Conservation (phyloP, 208 protist species). For the Acanthamoeba polyphaga region DNA sequence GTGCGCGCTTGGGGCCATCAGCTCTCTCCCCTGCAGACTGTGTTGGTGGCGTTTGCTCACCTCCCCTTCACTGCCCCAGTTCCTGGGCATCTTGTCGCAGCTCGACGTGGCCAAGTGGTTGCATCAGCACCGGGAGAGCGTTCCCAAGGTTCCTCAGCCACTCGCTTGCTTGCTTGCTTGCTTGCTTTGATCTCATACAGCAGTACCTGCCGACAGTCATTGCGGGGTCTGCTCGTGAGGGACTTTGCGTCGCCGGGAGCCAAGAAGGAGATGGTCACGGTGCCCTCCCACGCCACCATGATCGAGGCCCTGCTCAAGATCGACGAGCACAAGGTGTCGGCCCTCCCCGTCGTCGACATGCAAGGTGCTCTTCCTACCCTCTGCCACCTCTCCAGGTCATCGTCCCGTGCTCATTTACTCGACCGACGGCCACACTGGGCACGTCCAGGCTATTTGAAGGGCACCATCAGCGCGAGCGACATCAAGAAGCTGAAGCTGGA, state of each 20-base stretch:
- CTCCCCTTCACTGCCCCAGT: background rate
- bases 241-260: background rate
- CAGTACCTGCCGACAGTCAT: background rate
- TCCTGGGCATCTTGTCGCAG: slow-evolving; percentile 8
- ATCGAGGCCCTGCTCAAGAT: slow-evolving; percentile 23
- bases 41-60: background rate
- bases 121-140: background rate
- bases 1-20: background rate
- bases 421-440: background rate
- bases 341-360: background rate
- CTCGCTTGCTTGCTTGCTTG: background rate
- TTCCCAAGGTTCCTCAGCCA: background rate
- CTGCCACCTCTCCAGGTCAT: background rate
- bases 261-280: slow-evolving; percentile 23
- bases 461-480: slow-evolving; percentile 16
- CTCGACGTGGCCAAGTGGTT: slow-evolving; percentile 7
- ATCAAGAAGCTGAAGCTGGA: background rate
- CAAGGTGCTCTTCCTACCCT: background rate
- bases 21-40: background rate
- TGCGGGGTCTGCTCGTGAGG: background rate
- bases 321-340: background rate
- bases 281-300: background rate
- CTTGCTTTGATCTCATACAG: background rate
- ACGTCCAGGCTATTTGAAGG: background rate
- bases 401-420: too few relatives aligned